Conservation (phyloP, 2,329 filamentous ascomycete genomes). For the Penicillium sp. region DNA sequence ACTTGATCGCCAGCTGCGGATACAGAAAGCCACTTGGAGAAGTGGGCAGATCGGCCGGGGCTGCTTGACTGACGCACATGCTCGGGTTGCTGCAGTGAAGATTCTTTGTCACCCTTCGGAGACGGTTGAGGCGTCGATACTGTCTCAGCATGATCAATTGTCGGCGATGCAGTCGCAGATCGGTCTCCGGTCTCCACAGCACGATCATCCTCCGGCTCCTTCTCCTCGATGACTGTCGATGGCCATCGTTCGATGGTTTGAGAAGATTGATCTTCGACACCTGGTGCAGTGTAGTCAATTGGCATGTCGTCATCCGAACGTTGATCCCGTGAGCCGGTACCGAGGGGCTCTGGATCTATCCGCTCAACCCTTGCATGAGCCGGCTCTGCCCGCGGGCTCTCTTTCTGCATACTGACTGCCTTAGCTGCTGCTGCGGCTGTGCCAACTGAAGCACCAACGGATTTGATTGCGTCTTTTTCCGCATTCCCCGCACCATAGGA, state of each 20-base stretch:
- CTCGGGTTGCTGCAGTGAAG: conserved; percentile 17
- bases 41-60: conserved; percentile 57
- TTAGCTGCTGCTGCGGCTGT: conserved; percentile 34
- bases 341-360: background rate
- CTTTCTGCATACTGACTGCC: conserved; percentile 21
- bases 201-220: conserved; percentile 2
- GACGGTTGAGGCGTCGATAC: conserved; percentile 23
- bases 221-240: conserved; percentile 12
- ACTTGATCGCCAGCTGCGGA: conserved; percentile 48
- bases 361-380: conserved; percentile 8
- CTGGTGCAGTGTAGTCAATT: background rate
- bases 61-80: conserved; percentile 40
- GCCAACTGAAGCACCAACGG: conserved; percentile 24
- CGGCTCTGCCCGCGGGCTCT: conserved; percentile 6
- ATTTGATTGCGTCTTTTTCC: conserved; percentile 27
- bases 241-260: conserved; percentile 12
- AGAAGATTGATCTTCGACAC: conserved; percentile 11
- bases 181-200: conserved; percentile 2
- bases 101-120: conserved; percentile 14
- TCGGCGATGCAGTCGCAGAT: conserved; percentile 9
- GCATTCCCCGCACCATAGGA: conserved; percentile 21
- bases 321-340: background rate
- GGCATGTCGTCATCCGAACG: background rate
- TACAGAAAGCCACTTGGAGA: conserved; percentile 52
- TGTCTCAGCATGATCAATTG: conserved; percentile 14